Conservation (phyloP, 2,329 filamentous ascomycete genomes). For the Pezicula carpinea region DNA sequence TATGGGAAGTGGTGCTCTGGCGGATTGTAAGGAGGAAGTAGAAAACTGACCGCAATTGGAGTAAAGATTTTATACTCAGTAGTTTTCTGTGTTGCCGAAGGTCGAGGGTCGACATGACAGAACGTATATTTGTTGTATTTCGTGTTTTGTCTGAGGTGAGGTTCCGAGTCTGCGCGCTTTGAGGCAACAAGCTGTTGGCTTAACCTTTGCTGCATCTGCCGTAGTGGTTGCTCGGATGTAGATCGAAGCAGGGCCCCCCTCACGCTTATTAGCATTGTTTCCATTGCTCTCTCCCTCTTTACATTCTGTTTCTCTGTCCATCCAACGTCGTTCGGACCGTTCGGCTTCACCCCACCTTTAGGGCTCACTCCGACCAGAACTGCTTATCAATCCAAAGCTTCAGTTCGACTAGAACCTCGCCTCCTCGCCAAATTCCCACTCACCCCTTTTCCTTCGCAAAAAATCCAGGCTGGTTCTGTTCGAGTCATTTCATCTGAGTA, state of each 20-base stretch:
- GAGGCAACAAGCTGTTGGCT: too few relatives aligned
- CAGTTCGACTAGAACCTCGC: too few relatives aligned
- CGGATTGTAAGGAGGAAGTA: constrained; percentile 11
- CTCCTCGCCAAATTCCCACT: not conserved
- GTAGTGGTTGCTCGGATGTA: too few relatives aligned
- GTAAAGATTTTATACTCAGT: constrained; percentile 19
- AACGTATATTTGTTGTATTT: too few relatives aligned
- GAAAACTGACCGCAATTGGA: constrained; percentile 19
- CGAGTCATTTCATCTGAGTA: not conserved
- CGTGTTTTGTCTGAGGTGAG: too few relatives aligned
- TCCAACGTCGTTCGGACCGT: not conserved
- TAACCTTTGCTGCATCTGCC: too few relatives aligned
- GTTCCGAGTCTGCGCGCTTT: too few relatives aligned
- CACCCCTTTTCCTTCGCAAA: constrained; percentile 2
- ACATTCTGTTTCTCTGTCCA: constrained; percentile 2
- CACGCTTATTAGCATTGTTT: constrained; percentile 1
- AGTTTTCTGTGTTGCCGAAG: too few relatives aligned
- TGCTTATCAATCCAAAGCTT: too few relatives aligned
- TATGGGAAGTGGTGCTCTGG: constrained; percentile 9
- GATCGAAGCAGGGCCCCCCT: not conserved
- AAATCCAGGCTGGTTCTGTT: too few relatives aligned
- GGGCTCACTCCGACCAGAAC: too few relatives aligned
- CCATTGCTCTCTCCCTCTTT: not conserved
- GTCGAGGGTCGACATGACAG: too few relatives aligned
- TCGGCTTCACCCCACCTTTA: not conserved